phyloP scores from a whole-genome alignment of 495 filamentous ascomycete genomes.

The Neurospora sublineolata region DNA sequence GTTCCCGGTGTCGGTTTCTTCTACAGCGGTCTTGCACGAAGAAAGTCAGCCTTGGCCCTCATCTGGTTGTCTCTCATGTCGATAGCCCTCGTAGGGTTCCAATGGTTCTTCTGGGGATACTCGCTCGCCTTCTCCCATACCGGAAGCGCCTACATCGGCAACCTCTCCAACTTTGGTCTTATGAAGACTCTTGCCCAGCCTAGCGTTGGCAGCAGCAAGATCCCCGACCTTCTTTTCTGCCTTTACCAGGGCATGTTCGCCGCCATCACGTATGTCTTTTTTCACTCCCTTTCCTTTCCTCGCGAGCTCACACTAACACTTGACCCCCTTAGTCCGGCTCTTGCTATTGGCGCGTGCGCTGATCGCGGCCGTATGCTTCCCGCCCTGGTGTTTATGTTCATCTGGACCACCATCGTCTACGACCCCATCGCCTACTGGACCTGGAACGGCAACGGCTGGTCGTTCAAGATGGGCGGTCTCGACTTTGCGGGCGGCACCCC shows the following conservation, averaged over 20 bases:
- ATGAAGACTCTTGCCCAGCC: conserved; percentile 66
- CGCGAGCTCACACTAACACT: background rate
- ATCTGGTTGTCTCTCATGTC: conserved; percentile 98
- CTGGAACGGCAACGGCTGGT: conserved; percentile 86
- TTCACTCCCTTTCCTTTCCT: background rate
- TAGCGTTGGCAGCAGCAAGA: conserved; percentile 66
- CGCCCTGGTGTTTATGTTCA: conserved; percentile 88
- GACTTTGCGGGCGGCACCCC: conserved; percentile 96
- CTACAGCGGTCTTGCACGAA: conserved; percentile 93
- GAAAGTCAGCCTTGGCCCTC: conserved; percentile 88
- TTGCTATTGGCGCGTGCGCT: conserved; percentile 84
- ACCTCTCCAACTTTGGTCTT: conserved; percentile 78
- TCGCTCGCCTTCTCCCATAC: conserved; percentile 84
- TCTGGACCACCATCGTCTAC: conserved; percentile 92
- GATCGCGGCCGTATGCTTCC: conserved; percentile 93
- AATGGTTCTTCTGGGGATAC: conserved; percentile 99
- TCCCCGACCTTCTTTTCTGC: conserved; percentile 86
- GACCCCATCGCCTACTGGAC: conserved; percentile 97
- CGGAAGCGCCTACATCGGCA: conserved; percentile 72
- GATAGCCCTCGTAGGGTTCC: conserved; percentile 80
- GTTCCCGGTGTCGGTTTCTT: conserved; percentile 98
- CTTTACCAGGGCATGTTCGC: conserved; percentile 99
- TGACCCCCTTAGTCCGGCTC: conserved; percentile 46
- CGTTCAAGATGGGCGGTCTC: conserved; percentile 68
- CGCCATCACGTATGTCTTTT: conserved; percentile 51